Evolutionary conservation across 2,329 filamentous ascomycete genomes (phyloP).

Genomic region (Colletotrichum phormii): DNA sequence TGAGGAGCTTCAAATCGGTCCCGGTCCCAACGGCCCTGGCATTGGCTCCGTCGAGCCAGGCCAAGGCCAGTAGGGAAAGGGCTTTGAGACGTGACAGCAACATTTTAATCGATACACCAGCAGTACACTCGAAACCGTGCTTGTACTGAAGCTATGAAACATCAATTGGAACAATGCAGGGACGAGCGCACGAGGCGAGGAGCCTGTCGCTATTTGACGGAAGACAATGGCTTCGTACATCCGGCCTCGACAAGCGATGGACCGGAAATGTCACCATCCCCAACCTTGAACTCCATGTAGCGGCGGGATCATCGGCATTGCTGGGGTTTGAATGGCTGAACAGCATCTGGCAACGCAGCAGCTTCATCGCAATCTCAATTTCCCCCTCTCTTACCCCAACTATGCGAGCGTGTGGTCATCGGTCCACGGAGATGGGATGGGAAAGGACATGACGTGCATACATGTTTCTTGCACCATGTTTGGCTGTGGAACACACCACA

Average conservation of each 20-base stretch:
- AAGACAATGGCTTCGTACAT: background rate
- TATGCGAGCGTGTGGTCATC: background rate
- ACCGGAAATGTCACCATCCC: slow-evolving; percentile 12
- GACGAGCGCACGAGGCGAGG: background rate
- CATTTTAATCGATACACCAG: slow-evolving; percentile 8
- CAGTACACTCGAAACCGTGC: background rate
- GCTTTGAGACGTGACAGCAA: slow-evolving; percentile 24
- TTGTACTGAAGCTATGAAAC: background rate
- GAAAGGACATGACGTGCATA: slow-evolving; percentile 18
- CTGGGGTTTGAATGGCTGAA: slow-evolving; percentile 25
- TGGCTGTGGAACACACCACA: background rate
- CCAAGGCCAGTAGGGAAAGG: slow-evolving; percentile 18
- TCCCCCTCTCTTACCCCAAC: slow-evolving; percentile 17
- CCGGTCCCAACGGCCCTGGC: slow-evolving; percentile 2
- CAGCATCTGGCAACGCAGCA: slow-evolving; percentile 13
- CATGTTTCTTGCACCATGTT: background rate
- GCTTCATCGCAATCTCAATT: background rate
- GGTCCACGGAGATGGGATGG: background rate
- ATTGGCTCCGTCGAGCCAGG: slow-evolving; percentile 18
- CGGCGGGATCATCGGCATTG: slow-evolving; percentile 33
- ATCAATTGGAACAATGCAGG: background rate
- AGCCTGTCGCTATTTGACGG: slow-evolving; percentile 11
- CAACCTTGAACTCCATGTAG: background rate
- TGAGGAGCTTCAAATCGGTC: slow-evolving; percentile 20
- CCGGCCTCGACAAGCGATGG: background rate